phyloP scores from a whole-genome alignment of 1,284 basidiomycete species.

The Hemileia vastatrix region DNA sequence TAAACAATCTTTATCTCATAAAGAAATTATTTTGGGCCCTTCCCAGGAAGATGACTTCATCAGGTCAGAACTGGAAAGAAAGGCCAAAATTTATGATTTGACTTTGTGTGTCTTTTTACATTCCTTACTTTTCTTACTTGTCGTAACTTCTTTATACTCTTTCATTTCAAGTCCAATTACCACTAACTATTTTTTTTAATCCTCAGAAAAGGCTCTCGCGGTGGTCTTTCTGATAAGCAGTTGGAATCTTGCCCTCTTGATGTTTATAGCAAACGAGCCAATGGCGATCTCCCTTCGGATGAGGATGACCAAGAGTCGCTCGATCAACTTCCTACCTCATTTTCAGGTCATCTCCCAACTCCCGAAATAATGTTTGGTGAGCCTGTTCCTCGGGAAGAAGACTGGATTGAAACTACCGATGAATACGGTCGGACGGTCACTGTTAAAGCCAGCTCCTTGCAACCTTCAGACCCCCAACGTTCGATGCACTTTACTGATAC shows the following conservation, averaged over 20 bases:
- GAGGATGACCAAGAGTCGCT: neutral
- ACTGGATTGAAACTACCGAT: slow-evolving; percentile 16
- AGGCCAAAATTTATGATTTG: slow-evolving; percentile 13
- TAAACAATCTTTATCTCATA: neutral
- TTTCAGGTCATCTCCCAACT: slow-evolving; percentile 1
- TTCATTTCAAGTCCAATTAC: neutral
- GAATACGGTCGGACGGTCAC: slow-evolving; percentile 9
- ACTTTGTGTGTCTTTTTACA: slow-evolving; percentile 14
- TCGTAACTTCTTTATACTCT: neutral
- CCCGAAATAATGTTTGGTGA: neutral
- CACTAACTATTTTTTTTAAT: neutral
- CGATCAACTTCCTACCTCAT: neutral
- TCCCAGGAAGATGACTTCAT: slow-evolving; percentile 8
- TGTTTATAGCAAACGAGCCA: slow-evolving; percentile 10
- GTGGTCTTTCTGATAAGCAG: slow-evolving; percentile 12
- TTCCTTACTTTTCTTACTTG: neutral
- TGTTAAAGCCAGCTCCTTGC: neutral
- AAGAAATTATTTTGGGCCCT: neutral
- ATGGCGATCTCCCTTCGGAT: neutral
- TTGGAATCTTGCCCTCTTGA: slow-evolving; percentile 11
- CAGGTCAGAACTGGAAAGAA: slow-evolving; percentile 6
- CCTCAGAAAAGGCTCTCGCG: slow-evolving; percentile 7
- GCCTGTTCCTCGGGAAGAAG: slow-evolving; percentile 4
- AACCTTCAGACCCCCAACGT: slow-evolving; percentile 1
- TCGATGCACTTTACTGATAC: slow-evolving; percentile 8